These are phyloP conservation scores for Crithidia brevicula DNA, from an alignment of 208 protist genomes.

Conservation along the genomic window DNA sequence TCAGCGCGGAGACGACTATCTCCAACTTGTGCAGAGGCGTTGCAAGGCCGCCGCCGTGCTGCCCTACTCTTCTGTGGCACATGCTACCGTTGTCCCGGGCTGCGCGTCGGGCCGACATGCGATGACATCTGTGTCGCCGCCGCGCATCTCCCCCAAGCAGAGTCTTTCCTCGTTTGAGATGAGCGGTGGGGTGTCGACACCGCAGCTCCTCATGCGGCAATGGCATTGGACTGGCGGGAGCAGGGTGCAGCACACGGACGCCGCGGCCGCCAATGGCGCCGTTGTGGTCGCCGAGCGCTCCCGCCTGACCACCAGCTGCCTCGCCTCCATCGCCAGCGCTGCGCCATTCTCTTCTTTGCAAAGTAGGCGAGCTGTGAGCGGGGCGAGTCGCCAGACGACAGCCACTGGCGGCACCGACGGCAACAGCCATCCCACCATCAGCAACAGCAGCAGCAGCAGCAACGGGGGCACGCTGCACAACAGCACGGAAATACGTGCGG, in stretches of 20 bases:
- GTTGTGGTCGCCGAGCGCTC: not conserved
- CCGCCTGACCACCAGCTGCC: conserved; percentile 6
- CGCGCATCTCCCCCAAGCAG: not conserved
- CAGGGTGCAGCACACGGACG: not conserved
- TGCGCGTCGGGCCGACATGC: not conserved
- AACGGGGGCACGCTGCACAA: not conserved
- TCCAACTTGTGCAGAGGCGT: conserved; percentile 22
- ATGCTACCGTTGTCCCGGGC: not conserved
- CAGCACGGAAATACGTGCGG: no score
- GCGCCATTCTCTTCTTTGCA: conserved; percentile 5
- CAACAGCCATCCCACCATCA: not conserved
- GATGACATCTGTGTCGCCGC: not conserved
- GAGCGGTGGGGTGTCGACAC: not conserved
- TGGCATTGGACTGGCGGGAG: conserved; percentile 6
- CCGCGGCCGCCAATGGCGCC: not conserved
- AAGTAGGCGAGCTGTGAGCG: not conserved
- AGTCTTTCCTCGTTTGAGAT: not conserved
- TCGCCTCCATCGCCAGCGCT: not conserved
- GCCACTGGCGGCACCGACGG: not conserved
- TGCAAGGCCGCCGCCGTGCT: conserved; percentile 15
- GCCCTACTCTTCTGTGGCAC: not conserved
- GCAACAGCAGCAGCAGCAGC: not conserved
- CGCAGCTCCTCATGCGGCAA: not conserved
- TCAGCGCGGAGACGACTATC: not conserved
- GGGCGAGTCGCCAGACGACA: not conserved